These are phyloP conservation scores for Saturnispora quitensis DNA, from an alignment of 805 yeast genomes.

Conservation along the genomic window DNA sequence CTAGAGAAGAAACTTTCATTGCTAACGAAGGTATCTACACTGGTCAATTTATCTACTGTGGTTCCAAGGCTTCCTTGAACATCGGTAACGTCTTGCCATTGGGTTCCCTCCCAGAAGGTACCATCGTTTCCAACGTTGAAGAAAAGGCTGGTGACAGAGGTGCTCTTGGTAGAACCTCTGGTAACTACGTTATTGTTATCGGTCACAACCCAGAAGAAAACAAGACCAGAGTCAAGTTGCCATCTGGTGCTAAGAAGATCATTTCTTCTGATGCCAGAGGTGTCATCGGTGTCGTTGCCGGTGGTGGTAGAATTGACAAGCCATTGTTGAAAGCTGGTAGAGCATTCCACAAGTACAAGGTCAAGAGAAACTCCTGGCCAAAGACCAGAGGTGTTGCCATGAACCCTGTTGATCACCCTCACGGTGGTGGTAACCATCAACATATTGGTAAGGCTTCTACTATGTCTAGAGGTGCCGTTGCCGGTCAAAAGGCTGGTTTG, in stretches of 20 bases:
- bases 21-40: conserved; percentile 99
- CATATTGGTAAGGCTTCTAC: conserved; percentile 99
- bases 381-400: conserved; percentile 99
- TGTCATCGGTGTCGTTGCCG: conserved; percentile 99
- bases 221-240: conserved; percentile 98
- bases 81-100: conserved; percentile 96
- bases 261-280: conserved; percentile 96
- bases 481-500: conserved; percentile 99
- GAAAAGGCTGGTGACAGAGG: conserved; percentile 99
- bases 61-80: conserved; percentile 95
- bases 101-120: conserved; percentile 98
- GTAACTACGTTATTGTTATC: conserved; percentile 97
- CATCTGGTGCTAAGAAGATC: conserved; percentile 98
- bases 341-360: conserved; percentile 99
- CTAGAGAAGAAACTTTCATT: conserved; percentile 96
- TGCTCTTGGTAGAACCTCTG: conserved; percentile 99
- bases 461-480: conserved; percentile 97
- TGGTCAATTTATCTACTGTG: conserved; percentile 98
- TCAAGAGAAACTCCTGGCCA: conserved; percentile 99
- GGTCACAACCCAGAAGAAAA: conserved; percentile 99
- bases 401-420: conserved; percentile 99
- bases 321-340: conserved; percentile 99
- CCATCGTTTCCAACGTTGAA: conserved; percentile 96
- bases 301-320: conserved; percentile 99
- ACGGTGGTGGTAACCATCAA: conserved; percentile 99